These are phyloP conservation scores for Cercospora sp. DNA, from an alignment of 2,329 filamentous ascomycete genomes.

Conservation along the genomic window DNA sequence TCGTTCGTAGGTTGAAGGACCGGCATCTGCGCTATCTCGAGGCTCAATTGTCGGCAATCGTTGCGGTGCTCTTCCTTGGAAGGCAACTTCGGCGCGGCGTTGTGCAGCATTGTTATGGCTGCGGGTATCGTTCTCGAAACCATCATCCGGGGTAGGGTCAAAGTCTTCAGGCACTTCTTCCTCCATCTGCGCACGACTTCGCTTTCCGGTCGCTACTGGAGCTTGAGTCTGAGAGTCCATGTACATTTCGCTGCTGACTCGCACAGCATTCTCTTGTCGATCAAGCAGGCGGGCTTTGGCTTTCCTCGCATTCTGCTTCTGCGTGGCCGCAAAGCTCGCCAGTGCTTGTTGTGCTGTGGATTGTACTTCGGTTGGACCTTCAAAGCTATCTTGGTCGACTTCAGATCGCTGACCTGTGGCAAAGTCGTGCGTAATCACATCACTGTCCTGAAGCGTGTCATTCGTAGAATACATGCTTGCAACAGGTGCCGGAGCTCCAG, in stretches of 20 bases:
- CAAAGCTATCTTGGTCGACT: neutral
- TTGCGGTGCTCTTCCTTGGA: slow-evolving; percentile 14
- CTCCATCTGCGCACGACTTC: slow-evolving; percentile 10
- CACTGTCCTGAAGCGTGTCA: neutral
- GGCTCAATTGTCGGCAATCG: slow-evolving; percentile 7
- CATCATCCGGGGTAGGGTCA: slow-evolving; percentile 43
- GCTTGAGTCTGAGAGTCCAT: slow-evolving; percentile 5
- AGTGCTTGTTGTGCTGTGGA: slow-evolving; percentile 13
- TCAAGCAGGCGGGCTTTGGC: slow-evolving; percentile 24
- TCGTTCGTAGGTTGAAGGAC: slow-evolving; percentile 8
- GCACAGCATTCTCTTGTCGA: slow-evolving; percentile 31
- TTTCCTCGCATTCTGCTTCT: slow-evolving; percentile 13
- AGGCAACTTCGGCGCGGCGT: slow-evolving; percentile 41
- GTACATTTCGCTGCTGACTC: slow-evolving; percentile 16
- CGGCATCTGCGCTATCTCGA: slow-evolving; percentile 2
- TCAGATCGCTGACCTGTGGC: slow-evolving; percentile 13
- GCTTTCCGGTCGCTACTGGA: slow-evolving; percentile 2
- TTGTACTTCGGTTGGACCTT: neutral
- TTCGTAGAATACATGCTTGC: slow-evolving; percentile 20
- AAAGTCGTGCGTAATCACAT: slow-evolving; percentile 13
- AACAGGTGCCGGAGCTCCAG: slow-evolving; percentile 18
- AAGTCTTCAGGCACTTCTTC: slow-evolving; percentile 12
- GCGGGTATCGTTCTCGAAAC: slow-evolving; percentile 46
- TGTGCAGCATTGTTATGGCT: slow-evolving; percentile 33
- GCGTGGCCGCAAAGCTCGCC: slow-evolving; percentile 3